Evolutionary conservation across 768 basidiomycete genomes (phyloP).

Genomic region (Suillus ampliporus): DNA sequence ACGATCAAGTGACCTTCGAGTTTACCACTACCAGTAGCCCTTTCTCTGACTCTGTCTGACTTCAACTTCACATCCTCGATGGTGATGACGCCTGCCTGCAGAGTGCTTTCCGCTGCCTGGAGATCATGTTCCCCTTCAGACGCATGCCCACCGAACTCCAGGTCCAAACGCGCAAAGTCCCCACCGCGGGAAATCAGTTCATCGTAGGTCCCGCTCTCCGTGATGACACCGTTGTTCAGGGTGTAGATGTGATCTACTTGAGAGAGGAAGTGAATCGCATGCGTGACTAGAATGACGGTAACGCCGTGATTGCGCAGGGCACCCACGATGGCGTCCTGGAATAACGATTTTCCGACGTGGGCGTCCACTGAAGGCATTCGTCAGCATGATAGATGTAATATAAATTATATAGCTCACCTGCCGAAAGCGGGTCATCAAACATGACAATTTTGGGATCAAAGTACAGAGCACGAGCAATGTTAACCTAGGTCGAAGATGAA

Average conservation of each 20-base stretch:
- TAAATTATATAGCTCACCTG: conserved; percentile 42
- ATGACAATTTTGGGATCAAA: conserved; percentile 64
- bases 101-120: conserved; percentile 23
- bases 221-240: conserved; percentile 35
- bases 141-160: conserved; percentile 63
- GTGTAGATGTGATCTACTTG: conserved; percentile 41
- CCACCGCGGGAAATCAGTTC: conserved; percentile 55
- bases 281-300: conserved; percentile 60
- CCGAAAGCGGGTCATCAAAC: conserved; percentile 70
- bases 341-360: conserved; percentile 73
- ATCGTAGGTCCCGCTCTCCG: conserved; percentile 56
- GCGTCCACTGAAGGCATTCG: conserved; percentile 58
- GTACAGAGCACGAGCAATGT: conserved; percentile 74
- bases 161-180: conserved; percentile 60
- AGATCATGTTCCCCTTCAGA: conserved; percentile 40
- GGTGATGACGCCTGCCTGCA: conserved; percentile 15
- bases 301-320: conserved; percentile 50
- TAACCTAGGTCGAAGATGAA: conserved; percentile 46
- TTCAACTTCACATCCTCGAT: conserved; percentile 45
- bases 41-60: conserved; percentile 37
- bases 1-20: conserved; percentile 70
- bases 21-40: conserved; percentile 61
- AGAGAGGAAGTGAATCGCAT: conserved; percentile 59
- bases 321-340: conserved; percentile 64
- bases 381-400: neutral